These are phyloP conservation scores for Musa acuminata DNA, from an alignment of 176 grass and related monocot species.

Conservation along the genomic window DNA sequence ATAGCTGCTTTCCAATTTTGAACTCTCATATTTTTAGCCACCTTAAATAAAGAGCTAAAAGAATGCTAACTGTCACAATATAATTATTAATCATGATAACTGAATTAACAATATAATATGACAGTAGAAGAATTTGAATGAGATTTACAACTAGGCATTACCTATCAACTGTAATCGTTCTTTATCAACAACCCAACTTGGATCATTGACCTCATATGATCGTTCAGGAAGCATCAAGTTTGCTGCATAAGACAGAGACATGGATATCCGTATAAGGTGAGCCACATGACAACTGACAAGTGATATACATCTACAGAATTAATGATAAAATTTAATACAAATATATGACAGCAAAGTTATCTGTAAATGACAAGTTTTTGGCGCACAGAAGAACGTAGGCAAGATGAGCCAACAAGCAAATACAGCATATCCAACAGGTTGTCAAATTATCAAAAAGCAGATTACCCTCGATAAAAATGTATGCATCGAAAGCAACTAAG, in stretches of 20 bases:
- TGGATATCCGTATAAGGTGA: not conserved
- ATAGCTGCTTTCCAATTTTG: too few relatives aligned
- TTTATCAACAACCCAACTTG: slow-evolving; percentile 66
- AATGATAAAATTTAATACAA: too few relatives aligned
- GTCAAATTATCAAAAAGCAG: too few relatives aligned
- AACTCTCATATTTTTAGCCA: too few relatives aligned
- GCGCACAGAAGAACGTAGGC: too few relatives aligned
- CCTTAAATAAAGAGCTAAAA: not conserved
- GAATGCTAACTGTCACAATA: not conserved
- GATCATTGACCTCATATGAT: slow-evolving; percentile 55
- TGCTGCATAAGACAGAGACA: slow-evolving; percentile 9
- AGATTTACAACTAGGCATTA: slow-evolving; percentile 18
- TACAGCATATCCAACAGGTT: too few relatives aligned
- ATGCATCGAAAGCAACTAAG: too few relatives aligned
- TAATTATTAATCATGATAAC: not conserved
- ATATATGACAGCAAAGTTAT: too few relatives aligned
- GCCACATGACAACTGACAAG: not conserved
- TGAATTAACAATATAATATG: not conserved
- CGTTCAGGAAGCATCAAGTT: slow-evolving; percentile 11
- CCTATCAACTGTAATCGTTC: slow-evolving; percentile 67
- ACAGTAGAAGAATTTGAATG: not conserved
- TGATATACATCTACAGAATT: not conserved
- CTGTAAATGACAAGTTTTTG: too few relatives aligned
- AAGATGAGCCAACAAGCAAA: too few relatives aligned
- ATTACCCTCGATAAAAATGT: too few relatives aligned